A percentile compares a stretch with the other conserved stretches of the same genome.
Conservation (phyloP, 495 filamentous ascomycete species). For the Trichoderma gamsii region DNA sequence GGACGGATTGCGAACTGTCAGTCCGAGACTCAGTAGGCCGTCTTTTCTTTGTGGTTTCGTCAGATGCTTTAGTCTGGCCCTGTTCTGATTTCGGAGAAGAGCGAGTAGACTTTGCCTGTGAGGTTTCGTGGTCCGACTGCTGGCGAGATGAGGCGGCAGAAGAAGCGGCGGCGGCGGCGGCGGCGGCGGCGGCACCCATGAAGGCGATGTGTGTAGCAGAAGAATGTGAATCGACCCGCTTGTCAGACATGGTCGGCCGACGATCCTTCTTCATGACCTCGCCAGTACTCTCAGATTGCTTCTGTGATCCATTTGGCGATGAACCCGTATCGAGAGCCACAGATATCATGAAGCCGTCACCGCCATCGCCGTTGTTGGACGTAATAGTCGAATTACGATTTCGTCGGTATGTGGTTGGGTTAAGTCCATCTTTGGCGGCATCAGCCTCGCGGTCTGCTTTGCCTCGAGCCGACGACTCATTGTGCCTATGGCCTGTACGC, state of each 20-base stretch:
- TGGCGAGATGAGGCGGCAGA: constrained; percentile 38
- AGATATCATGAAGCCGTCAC: constrained; percentile 82
- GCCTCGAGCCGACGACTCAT: constrained; percentile 44
- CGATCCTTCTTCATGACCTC: constrained; percentile 36
- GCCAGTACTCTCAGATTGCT: constrained; percentile 45
- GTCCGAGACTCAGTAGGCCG: constrained; percentile 48
- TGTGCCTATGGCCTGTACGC: constrained; percentile 42
- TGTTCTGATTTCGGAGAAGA: constrained; percentile 41
- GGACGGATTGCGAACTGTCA: constrained; percentile 40
- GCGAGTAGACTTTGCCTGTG: constrained; percentile 35
- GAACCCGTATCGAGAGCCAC: constrained; percentile 83
- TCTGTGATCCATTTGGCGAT: constrained; percentile 54
- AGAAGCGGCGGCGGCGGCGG: constrained; percentile 31
- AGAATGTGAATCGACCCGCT: constrained; percentile 36
- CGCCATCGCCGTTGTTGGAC: constrained; percentile 52
- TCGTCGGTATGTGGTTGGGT: constrained; percentile 51
- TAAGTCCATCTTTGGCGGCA: constrained; percentile 53
- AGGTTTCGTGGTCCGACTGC: constrained; percentile 43
- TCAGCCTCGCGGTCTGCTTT: constrained; percentile 41
- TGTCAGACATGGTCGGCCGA: constrained; percentile 23
- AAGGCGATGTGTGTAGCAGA: constrained; percentile 84
- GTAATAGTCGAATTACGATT: constrained; percentile 67
- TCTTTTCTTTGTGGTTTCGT: constrained; percentile 67
- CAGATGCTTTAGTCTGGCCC: constrained; percentile 34
- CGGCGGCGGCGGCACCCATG: constrained; percentile 70